Base-by-base conservation (phyloP, 345 rosid genomes). In the Citrus australasica region DNA sequence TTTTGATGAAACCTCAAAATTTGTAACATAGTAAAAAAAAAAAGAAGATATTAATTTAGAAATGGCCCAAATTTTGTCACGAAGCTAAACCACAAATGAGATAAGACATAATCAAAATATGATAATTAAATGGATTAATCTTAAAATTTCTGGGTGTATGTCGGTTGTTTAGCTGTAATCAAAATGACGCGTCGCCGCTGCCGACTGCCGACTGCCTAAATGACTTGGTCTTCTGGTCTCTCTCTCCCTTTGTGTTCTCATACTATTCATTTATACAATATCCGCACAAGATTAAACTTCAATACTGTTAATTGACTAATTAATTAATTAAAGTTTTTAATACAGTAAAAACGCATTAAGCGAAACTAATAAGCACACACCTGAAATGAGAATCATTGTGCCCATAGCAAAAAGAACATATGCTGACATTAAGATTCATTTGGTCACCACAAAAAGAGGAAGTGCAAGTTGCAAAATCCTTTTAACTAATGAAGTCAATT, bases 131-230 rank as follows among this genome's bases (percentile, higher is more conserved):
- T 14, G 28, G 1, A 76, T 66, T 76, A 48, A 66, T 33, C 64
- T 51, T 35, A 76, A 13, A 76, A 76, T 53, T 73, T 76, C 16
- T 1, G 65, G 64, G 25, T 24, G 3, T 21, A 33, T 55, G 79
- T 76, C 65, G 27, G 55, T 33, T 67, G 79, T 35, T 55, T 35
- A 76, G 25, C 33, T 22, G 7, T 53, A 76, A 53, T 67, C 64
- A 14, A 67, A 8, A 67, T 55, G 79, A 65, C 63, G 32, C 46
- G 70, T 58, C 79, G 59, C 56, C 58, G 56, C 46, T 42, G 77
- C 85, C 71, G 68, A 78, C 80, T 59, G 62, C 85, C 71, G 69
- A 78, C 80, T 59, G 62, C 21, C 56, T 71, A 13, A 65, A n/a
- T 59, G 79, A 69, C 70, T 25, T 16, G 10, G 70, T 66, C 83